phyloP scores from a whole-genome alignment of 208 protist species.

The Novymonas esmeraldas region DNA sequence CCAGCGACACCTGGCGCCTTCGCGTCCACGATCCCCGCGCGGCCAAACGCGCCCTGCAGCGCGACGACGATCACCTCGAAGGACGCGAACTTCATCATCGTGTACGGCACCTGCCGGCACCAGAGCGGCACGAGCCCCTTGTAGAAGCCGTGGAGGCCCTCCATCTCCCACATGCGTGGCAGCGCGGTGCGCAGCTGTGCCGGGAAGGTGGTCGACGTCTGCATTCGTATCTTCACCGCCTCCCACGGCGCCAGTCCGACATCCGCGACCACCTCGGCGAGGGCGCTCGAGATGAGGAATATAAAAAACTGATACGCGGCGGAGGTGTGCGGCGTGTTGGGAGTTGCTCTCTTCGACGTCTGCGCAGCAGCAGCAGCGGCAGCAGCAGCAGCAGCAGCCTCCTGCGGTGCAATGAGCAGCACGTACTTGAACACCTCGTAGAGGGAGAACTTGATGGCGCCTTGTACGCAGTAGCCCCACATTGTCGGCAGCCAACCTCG shows the following conservation, averaged over 20 bases:
- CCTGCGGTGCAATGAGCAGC: constrained; percentile 13
- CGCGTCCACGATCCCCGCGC: background rate
- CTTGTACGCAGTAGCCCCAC: constrained; percentile 67
- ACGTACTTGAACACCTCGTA: constrained; percentile 84
- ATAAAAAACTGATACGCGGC: constrained; percentile 30
- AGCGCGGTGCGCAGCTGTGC: constrained; percentile 39
- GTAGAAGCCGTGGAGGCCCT: constrained; percentile 80
- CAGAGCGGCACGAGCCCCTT: constrained; percentile 89
- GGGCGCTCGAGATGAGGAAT: constrained; percentile 59
- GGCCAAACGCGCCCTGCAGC: constrained; percentile 19
- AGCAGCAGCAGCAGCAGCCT: background rate
- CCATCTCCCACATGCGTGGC: constrained; percentile 57
- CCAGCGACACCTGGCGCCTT: constrained; percentile 2
- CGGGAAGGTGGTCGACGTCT: constrained; percentile 42
- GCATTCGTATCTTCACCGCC: constrained; percentile 79
- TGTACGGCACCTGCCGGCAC: constrained; percentile 95
- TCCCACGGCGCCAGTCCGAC: constrained; percentile 74
- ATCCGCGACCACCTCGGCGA: constrained; percentile 79
- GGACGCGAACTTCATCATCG: constrained; percentile 93
- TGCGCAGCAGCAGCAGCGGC: background rate
- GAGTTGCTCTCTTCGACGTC: background rate
- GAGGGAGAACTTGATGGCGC: constrained; percentile 72
- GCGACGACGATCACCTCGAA: constrained; percentile 63
- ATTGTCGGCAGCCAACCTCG: constrained; percentile 68
- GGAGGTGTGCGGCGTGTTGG: background rate